Evolutionary conservation across 495 filamentous ascomycete species (phyloP), one percentile per base, ranked within the genome.

Genomic region (Penicillium salamii): DNA sequence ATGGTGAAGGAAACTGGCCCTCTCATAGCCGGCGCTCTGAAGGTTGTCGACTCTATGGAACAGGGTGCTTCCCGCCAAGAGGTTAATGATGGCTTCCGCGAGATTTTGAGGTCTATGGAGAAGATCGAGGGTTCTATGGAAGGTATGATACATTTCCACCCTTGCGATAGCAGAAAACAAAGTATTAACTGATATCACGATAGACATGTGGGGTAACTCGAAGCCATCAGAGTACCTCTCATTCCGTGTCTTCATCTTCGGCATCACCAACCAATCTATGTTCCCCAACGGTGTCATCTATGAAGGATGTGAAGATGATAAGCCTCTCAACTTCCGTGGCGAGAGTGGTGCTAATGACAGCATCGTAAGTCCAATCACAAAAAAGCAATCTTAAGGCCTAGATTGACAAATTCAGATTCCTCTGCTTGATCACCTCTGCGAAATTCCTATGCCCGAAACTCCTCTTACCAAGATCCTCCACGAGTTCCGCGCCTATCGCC

Each of bases 171-270:
- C 28, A 3, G 21, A 20, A 11, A 37, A 28, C 18, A 63, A 23
- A 26, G 39, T 14, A 39, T 46, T 60, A 54, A 61, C 49, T 46
- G 37, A 46, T 59, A 21, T 19, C 12, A 5, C 11, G 4, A 29
- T 43, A 86, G 83, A 78, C 19, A 96, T 96, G 90, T 96, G 91
- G 91, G 74, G 72, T 29, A 85, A 88, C 59, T 89, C 85, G 42
- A 88, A 86, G 59, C 90, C 91, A 11, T 63, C 71, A 3, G 79
- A 87, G 39, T 96, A 96, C 67, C 85, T 82, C 26, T 83, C 77
- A 41, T 96, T 93, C 78, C 83, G 91, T 9, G 91, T 90, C 26
- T 96, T 96, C 70, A 96, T 96, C 67, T 95, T 95, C 56, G 91
- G 91, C 41, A 95, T 96, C 57, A 89, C 85, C 2, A 83, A 78